Percentiles rank a stretch among this genome's conserved stretches.
Evolutionary conservation across 2,329 filamentous ascomycete genomes (phyloP).

Genomic region (Diaporthe aspalathi): DNA sequence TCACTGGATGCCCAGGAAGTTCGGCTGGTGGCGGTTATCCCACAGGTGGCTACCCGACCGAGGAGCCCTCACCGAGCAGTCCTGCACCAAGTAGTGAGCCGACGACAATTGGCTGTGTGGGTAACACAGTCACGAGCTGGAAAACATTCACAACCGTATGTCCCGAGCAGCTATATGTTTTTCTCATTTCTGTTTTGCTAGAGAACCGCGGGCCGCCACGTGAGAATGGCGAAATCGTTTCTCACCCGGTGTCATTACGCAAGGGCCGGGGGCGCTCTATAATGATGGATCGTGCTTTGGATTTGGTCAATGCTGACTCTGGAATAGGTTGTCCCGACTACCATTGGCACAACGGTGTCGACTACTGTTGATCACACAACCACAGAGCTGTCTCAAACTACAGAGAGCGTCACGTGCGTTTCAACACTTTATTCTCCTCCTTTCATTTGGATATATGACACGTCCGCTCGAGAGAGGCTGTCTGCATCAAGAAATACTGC

Average conservation of each 20-base stretch:
- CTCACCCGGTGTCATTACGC: not conserved
- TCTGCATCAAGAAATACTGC: not conserved
- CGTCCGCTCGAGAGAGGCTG: not conserved
- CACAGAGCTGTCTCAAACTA: conserved; percentile 2
- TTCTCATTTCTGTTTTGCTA: not conserved
- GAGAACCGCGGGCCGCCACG: no score
- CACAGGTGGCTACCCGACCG: not conserved
- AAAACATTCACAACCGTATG: conserved; percentile 28
- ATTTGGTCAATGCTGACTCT: not conserved
- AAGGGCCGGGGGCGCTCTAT: not conserved
- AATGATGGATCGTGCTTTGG: not conserved
- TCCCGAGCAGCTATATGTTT: not conserved
- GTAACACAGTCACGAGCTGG: conserved; percentile 26
- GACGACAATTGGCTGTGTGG: conserved; percentile 24
- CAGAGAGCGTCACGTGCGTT: conserved; percentile 23
- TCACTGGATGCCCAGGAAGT: conserved; percentile 11
- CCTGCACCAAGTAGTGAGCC: conserved; percentile 2
- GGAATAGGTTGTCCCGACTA: conserved; percentile 19
- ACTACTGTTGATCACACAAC: conserved; percentile 27
- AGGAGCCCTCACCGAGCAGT: not conserved
- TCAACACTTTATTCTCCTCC: not conserved
- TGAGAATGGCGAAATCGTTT: no score
- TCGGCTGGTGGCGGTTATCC: not conserved
- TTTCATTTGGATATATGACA: no score
- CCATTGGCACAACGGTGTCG: not conserved